These are phyloP conservation scores for Gaeumannomyces tritici DNA, from an alignment of 2,329 filamentous ascomycete species.

Conservation along the genomic window DNA sequence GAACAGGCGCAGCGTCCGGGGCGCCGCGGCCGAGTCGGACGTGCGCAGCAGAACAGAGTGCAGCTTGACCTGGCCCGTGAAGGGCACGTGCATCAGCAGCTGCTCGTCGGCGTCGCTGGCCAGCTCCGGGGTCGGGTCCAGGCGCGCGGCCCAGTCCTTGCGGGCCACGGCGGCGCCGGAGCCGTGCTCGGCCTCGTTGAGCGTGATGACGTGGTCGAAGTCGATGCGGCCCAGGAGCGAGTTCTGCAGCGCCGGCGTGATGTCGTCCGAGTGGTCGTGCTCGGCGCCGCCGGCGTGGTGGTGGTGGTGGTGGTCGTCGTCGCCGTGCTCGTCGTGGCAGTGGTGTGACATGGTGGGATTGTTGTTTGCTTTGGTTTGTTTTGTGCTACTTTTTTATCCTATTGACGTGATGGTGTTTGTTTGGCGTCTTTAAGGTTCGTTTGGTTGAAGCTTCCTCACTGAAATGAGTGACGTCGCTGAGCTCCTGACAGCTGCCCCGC, in stretches of 20 bases:
- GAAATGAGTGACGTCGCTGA: neutral
- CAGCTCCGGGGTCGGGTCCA: slow-evolving; percentile 64
- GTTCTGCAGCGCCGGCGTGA: slow-evolving; percentile 82
- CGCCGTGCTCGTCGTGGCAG: slow-evolving; percentile 22
- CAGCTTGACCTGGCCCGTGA: slow-evolving; percentile 87
- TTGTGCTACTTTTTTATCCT: no score
- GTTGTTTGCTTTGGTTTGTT: neutral
- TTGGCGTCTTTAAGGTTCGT: no score
- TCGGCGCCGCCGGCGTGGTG: slow-evolving; percentile 43
- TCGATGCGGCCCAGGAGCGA: slow-evolving; percentile 88
- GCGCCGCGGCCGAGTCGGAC: slow-evolving; percentile 59
- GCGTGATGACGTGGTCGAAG: slow-evolving; percentile 72
- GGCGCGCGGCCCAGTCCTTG: slow-evolving; percentile 83
- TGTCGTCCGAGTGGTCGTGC: slow-evolving; percentile 87
- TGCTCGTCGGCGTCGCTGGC: slow-evolving; percentile 86
- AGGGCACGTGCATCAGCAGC: slow-evolving; percentile 89
- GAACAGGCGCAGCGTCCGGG: slow-evolving; percentile 77
- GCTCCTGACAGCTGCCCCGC: neutral
- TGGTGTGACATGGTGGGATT: slow-evolving; percentile 19
- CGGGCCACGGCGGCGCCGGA: slow-evolving; percentile 68
- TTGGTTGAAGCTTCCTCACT: neutral
- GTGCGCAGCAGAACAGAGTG: slow-evolving; percentile 83
- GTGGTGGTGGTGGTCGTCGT: slow-evolving; percentile 6
- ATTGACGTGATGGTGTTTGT: neutral
- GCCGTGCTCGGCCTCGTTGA: slow-evolving; percentile 68